Base-by-base conservation (phyloP, 352 stramenopile genomes). In the Plasmopara muralis region DNA sequence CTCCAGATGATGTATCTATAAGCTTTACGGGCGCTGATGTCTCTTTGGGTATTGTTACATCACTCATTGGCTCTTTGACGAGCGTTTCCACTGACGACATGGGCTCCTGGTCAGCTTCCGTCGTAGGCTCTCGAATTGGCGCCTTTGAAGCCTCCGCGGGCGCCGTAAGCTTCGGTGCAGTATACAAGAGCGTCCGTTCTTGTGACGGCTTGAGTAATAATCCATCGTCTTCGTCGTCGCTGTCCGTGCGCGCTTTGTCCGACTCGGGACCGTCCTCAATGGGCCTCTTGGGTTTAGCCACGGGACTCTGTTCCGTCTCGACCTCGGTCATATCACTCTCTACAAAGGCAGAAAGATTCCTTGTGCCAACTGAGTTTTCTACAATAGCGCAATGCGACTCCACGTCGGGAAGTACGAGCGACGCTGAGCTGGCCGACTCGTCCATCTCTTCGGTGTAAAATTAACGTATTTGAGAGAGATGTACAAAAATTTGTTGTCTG, bases 231-330 rank as follows among this genome's bases (percentile, higher is more conserved):
- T 72, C 60, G n/a, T 68, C 60, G 28, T 66, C 55, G 31, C 50
- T 71, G 35, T 71, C 63, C 25, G 63, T 71, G 1, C 52, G 63
- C 31, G 54, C 59, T 41, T 53, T 64, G 35, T 71, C 63, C 15
- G 63, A 71, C 54, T 71, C 63, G 18, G 46, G 40, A 41, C 50
- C 50, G 47, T 61, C 59, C 41, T 65, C 58, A 25, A 57, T 37
- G 5, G 34, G 20, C 25, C 65, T 62, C 49, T 55, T 38, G 16
- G 64, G 43, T n/a, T 34, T 25, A 9, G 45, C 43, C 31, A 57
- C 39, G 7, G 55, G 50, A 16, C 50, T 68, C 41, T 66, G 60
- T 53, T 68, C 64, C 25, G 29, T 68, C 52, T 72, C 55, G 31
- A 67, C 58, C 51, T 72, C 58, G 2, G 9, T 28, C 46, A 59